phyloP scores from a whole-genome alignment of 2,329 filamentous ascomycete species.

The Onygenales sp. region DNA sequence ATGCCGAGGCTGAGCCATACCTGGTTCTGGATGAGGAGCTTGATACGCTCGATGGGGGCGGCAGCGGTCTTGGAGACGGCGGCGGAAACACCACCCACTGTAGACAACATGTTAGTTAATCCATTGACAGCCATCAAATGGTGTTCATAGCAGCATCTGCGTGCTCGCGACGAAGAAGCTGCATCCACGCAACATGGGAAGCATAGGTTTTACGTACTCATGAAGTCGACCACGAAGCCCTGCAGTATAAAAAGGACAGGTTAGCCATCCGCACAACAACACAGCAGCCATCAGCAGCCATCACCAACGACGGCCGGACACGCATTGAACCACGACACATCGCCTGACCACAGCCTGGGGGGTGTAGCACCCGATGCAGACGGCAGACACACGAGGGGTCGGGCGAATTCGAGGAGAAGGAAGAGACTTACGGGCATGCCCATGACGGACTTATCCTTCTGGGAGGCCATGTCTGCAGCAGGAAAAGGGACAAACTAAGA shows the following conservation, averaged over 20 bases:
- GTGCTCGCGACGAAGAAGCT: background rate
- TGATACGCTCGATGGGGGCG: slow-evolving; percentile 99
- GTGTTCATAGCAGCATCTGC: slow-evolving; percentile 8
- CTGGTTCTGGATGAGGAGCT: slow-evolving; percentile 99
- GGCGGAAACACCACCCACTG: slow-evolving; percentile 99
- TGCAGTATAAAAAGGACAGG: slow-evolving; percentile 29
- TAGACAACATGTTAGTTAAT: slow-evolving; percentile 37
- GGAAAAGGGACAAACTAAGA: slow-evolving; percentile 21
- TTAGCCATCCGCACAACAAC: slow-evolving; percentile 18
- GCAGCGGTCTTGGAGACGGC: slow-evolving; percentile 99
- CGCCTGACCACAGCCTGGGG: background rate
- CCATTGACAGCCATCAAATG: slow-evolving; percentile 5
- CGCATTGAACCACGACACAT: background rate
- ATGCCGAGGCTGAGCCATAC: slow-evolving; percentile 46
- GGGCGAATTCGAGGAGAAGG: background rate
- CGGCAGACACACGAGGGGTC: background rate
- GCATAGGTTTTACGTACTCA: slow-evolving; percentile 64
- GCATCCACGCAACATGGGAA: background rate
- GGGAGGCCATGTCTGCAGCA: slow-evolving; percentile 38
- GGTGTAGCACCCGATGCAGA: background rate
- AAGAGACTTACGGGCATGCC: slow-evolving; percentile 40
- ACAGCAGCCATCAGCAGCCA: slow-evolving; percentile 7
- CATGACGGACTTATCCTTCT: slow-evolving; percentile 46
- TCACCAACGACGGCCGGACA: background rate
- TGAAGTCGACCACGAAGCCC: slow-evolving; percentile 96